phyloP scores from a whole-genome alignment of 108 stramenopile species.

The Skeletonema costatum region DNA sequence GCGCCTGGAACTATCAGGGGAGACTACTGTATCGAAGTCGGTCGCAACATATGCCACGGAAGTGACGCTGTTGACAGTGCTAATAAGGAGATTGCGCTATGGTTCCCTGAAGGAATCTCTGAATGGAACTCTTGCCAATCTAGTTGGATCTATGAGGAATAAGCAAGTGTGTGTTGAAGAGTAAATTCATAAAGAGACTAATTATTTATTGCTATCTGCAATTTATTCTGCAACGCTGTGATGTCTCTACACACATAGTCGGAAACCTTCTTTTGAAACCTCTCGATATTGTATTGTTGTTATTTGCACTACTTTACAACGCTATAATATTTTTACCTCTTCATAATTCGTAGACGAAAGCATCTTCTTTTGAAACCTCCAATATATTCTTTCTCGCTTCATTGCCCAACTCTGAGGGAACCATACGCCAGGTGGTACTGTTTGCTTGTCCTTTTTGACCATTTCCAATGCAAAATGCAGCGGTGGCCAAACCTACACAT shows the following conservation, averaged over 20 bases:
- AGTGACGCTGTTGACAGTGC: conserved; percentile 96
- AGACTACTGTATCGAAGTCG: conserved; percentile 95
- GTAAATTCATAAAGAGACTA: not conserved
- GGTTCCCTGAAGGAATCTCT: conserved; percentile 93
- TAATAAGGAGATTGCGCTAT: conserved; percentile 93
- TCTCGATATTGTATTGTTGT: not conserved
- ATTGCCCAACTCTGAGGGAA: conserved; percentile 61
- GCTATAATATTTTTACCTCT: not conserved
- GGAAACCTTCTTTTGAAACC: too few species aligned
- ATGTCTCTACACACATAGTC: too few species aligned
- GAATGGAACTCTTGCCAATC: conserved; percentile 66
- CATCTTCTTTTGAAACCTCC: conserved; percentile 37
- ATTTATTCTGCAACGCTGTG: too few species aligned
- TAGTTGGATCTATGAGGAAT: conserved; percentile 84
- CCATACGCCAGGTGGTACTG: conserved; percentile 64
- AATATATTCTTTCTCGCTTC: conserved; percentile 44
- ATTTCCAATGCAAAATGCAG: conserved; percentile 79
- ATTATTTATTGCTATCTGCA: not conserved
- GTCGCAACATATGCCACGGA: conserved; percentile 89
- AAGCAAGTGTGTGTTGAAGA: not conserved
- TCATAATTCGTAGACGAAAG: conserved; percentile 44
- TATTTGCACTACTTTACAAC: not conserved
- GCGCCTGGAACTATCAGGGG: conserved; percentile 98
- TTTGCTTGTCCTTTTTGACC: conserved; percentile 28
- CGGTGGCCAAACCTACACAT: conserved; percentile 81